Base-by-base conservation (phyloP, 768 basidiomycete genomes). In the Leccinum variicolor region DNA sequence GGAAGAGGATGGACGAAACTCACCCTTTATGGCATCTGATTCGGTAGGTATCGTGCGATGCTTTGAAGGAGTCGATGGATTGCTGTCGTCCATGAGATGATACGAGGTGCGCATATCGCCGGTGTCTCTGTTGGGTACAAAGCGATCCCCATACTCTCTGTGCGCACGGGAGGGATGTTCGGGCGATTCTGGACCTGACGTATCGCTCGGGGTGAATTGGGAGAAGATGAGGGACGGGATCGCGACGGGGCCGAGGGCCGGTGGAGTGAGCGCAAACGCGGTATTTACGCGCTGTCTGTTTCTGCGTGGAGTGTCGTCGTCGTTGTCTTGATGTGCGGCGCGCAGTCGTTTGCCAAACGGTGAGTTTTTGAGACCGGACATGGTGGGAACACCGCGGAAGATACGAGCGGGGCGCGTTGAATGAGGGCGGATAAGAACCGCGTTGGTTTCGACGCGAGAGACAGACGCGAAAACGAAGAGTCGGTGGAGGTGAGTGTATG, bases 291-390 rank as follows among this genome's bases (percentile, higher is more conserved):
- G 77, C 41, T 78, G 79, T 41, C 83, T 76, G 62, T 73, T 81
- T 63, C 82, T 75, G 54, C 81, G 70, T 0, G 81, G 82, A 3
- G 77, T 71, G 52, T 85, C 83, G 57, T 87, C 86, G 21, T 71
- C 73, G 28, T 61, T 43, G 66, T 88, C 85, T 64, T 81, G 78
- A 59, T 87, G 84, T 4, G 85, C 80, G 14, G 86, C 86, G 45
- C 89, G 84, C n/a, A 92, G 79, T 13, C 90, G 84, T 68, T 91
- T 92, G 45, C 88, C 89, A 73, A 90, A 92, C 1, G 87, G 87
- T 66, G 90, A 90, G 74, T 91, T 90, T 78, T 88, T 89, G 74
- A 91, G 81, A 55, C 83, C 83, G 57, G 88, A 85, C 88, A 90
- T 90, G 49, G 54, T 46, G 47, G 41, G 57, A 15, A 14, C 15